Base-by-base conservation (phyloP, 805 yeast species). In the Nakazawaea holstii region DNA sequence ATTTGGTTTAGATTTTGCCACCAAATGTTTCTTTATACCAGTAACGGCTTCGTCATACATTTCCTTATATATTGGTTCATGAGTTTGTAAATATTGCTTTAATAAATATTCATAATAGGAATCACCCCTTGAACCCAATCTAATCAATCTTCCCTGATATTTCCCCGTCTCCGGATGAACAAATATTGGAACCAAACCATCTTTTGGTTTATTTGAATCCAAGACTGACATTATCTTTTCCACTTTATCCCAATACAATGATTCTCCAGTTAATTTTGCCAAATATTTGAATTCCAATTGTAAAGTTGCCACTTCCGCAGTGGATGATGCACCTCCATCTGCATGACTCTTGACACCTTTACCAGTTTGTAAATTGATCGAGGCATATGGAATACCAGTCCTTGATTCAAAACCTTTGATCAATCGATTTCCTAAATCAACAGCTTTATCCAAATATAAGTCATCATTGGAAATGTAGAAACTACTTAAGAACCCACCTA, bases 41-140 rank as follows among this genome's bases (percentile, higher is more conserved):
- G 72, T 76, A 37, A 86, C 82, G 0, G 95, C 72, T 61, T 85
- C 87, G 53, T 81, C 77, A 64, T 89, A 91, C 83, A 90, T 79
- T 11, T 78, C 76, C 57, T 80, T 69, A 64, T 88, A 90, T 9
- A 84, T 60, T 2, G 66, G 65, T 53, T 81, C 86, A 58, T 78
- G 77, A 1, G 97, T 88, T 63, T 87, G 91, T 53, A 91, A 65
- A 58, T 84, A 87, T 65, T 89, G 96, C 63, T 90, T 90, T 53
- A 90, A 70, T 39, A 91, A 69, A 61, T 89, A 89, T 66, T 91
- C 97, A 60, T 91, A 90, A 62, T 90, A 91, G 0, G 96, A 87
- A 65, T 90, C 97, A 41, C 96, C 97, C 55, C 97, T 74, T 0
- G 95, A 85, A 0, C 97, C 97, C 48, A 91, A 68, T 53, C 97